Base-by-base conservation (phyloP, 169 alveolate genomes). In the Hepatocystis sp. region DNA sequence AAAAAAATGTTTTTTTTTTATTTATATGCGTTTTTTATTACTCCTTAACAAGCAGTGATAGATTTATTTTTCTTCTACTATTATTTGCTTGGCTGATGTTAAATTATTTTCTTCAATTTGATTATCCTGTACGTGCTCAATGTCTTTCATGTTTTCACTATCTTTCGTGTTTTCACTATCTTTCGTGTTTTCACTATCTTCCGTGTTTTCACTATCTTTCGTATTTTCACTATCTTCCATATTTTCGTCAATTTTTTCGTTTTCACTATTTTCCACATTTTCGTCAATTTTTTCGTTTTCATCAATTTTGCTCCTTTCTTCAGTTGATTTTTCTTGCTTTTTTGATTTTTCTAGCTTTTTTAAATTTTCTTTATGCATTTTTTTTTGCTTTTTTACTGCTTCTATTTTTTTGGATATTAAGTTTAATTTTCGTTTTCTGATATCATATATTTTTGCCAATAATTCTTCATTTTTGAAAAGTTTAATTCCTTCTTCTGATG, bases 401-500 rank as follows among this genome's bases (percentile, higher is more conserved):
- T 68, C 86, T 25, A 68, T 68, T 68, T 56, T 68, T 68, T 34
- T 56, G 28, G 86, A 40, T 23, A 68, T 68, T 49, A 56, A 4
- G 32, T 56, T 68, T 68, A 68, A 49, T 60, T 68, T 68, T 44
- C 86, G 53, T 27, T 68, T 68, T 25, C 86, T 23, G 17, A 68
- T 55, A 23, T 68, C 63, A 68, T 68, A 68, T n/a, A 68, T 68
- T 53, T 68, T 68, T 8, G 32, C 28, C 25, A 68, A 32, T 39
- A 68, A 40, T 42, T 68, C 61, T 40, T 68, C 86, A 19, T 68
- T 68, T 32, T 68, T 68, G 44, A 68, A 68, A 55, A 68, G 40
- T 55, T 68, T 68, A 13, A 68, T 55, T 3, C 86, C 86, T 39
- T 68, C 86, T 55, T 68, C 86, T 15, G 86, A 68, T 19, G 86